Evolutionary conservation across 2,329 filamentous ascomycete species (phyloP).

Genomic region (Cordyceps fumosorosea): DNA sequence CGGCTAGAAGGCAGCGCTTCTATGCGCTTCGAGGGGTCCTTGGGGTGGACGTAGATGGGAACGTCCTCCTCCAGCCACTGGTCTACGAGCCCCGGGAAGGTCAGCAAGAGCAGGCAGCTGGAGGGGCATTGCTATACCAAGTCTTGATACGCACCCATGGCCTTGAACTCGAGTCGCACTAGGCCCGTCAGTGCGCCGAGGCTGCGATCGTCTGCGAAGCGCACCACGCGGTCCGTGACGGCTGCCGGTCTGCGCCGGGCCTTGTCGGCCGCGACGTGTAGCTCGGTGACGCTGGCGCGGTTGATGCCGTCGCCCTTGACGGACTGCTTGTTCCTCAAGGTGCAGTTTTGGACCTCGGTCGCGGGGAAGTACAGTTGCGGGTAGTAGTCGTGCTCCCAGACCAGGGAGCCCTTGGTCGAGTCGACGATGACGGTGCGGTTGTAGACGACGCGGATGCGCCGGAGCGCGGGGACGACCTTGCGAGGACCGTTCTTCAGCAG

Average conservation of each 20-base stretch:
- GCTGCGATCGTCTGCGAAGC: conserved; percentile 33
- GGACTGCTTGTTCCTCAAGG: conserved; percentile 20
- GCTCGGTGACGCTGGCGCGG: conserved; percentile 24
- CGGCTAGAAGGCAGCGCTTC: conserved; percentile 53
- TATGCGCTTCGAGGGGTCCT: conserved; percentile 60
- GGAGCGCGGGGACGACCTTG: conserved; percentile 17
- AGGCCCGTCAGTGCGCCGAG: conserved; percentile 27
- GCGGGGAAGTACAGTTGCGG: conserved; percentile 38
- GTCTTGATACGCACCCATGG: conserved; percentile 24
- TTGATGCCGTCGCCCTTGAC: conserved; percentile 21
- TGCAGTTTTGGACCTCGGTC: conserved; percentile 23
- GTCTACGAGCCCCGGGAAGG: conserved; percentile 20
- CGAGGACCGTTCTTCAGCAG: conserved; percentile 23
- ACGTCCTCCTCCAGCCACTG: conserved; percentile 49
- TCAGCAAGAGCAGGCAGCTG: no score
- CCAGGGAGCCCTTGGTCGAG: conserved; percentile 29
- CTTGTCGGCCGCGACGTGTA: conserved; percentile 23
- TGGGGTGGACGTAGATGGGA: conserved; percentile 55
- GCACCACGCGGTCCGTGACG: conserved; percentile 28
- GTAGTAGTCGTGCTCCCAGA: conserved; percentile 43
- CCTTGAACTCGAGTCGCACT: conserved; percentile 29
- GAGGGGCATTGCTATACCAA: not conserved
- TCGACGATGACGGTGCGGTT: conserved; percentile 30
- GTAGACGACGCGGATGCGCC: conserved; percentile 29
- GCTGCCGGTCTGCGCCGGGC: conserved; percentile 18